Evolutionary conservation across 2,329 filamentous ascomycete genomes (phyloP).

Genomic region (Paraconiothyrium sp.): DNA sequence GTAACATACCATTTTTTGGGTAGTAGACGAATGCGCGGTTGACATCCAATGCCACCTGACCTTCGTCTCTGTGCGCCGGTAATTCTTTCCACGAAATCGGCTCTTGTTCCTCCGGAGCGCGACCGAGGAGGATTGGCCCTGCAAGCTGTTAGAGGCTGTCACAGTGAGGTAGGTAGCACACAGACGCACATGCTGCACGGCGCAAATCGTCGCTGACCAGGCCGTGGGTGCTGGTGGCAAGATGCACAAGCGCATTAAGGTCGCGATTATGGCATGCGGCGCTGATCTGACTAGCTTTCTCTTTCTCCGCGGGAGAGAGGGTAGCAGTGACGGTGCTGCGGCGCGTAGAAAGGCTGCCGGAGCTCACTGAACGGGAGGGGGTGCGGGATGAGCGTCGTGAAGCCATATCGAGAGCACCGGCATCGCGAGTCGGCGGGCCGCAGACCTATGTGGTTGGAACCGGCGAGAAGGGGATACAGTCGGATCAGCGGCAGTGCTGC

Average conservation of each 20-base stretch:
- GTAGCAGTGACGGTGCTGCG: slow-evolving; percentile 25
- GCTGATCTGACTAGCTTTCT: slow-evolving; percentile 47
- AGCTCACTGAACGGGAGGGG: slow-evolving; percentile 42
- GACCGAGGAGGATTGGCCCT: slow-evolving; percentile 71
- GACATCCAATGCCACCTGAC: slow-evolving; percentile 91
- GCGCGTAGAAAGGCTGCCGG: slow-evolving; percentile 33
- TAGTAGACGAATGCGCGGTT: slow-evolving; percentile 98
- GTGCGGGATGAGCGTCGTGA: slow-evolving; percentile 38
- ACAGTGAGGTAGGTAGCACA: slow-evolving; percentile 14
- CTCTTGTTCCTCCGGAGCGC: slow-evolving; percentile 26
- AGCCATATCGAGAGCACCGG: slow-evolving; percentile 34
- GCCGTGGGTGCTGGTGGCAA: slow-evolving; percentile 57
- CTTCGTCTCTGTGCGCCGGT: slow-evolving; percentile 83
- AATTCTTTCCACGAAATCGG: slow-evolving; percentile 67
- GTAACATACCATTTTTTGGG: slow-evolving; percentile 72
- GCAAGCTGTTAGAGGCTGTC: slow-evolving; percentile 26
- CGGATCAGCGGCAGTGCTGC: slow-evolving; percentile 9
- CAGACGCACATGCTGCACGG: slow-evolving; percentile 75
- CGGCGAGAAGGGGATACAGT: not conserved
- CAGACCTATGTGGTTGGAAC: not conserved
- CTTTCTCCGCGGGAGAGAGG: slow-evolving; percentile 35
- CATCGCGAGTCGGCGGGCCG: slow-evolving; percentile 26
- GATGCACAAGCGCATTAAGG: slow-evolving; percentile 50
- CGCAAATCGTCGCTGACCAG: slow-evolving; percentile 67
- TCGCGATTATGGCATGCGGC: slow-evolving; percentile 54